Conservation (phyloP, 495 filamentous ascomycete species). For the Lasiosphaeria hispida region DNA sequence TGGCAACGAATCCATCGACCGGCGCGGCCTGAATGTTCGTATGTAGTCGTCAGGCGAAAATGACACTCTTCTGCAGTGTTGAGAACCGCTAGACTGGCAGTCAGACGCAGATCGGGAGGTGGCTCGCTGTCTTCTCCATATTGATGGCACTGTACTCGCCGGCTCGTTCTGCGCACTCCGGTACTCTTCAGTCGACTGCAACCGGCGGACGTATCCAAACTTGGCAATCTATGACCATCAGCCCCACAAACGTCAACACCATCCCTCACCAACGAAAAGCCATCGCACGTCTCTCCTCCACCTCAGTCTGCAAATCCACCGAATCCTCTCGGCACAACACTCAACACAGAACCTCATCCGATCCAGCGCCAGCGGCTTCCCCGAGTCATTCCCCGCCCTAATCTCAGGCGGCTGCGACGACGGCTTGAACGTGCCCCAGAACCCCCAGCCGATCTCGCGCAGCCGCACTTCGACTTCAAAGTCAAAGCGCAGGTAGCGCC, state of each 20-base stretch:
- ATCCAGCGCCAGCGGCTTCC: slow-evolving; percentile 18
- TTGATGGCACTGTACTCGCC: background rate
- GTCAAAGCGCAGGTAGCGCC: slow-evolving; percentile 23
- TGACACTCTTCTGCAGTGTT: slow-evolving; percentile 3
- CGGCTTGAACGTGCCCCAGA: slow-evolving; percentile 22
- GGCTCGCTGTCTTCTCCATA: slow-evolving; percentile 5
- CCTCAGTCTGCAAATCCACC: slow-evolving; percentile 25
- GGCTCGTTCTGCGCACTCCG: background rate
- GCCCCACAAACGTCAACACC: background rate
- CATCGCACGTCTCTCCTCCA: slow-evolving; percentile 9
- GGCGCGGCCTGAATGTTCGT: background rate
- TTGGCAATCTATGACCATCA: slow-evolving; percentile 6
- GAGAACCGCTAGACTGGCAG: background rate
- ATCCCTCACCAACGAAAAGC: background rate
- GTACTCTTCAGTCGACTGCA: slow-evolving; percentile 19
- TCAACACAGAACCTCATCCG: slow-evolving; percentile 19
- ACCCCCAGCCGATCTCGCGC: slow-evolving; percentile 25
- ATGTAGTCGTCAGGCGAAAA: slow-evolving; percentile 12
- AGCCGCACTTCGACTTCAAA: slow-evolving; percentile 25
- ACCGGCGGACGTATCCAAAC: slow-evolving; percentile 10
- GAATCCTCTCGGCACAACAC: slow-evolving; percentile 20
- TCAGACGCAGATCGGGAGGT: background rate
- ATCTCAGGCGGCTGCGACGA: slow-evolving; percentile 24
- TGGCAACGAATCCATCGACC: background rate
- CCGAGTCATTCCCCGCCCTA: slow-evolving; percentile 21